Evolutionary conservation across 2,329 filamentous ascomycete species (phyloP), one percentile per base, ranked within the genome.

Genomic region (Cordyceps militaris): DNA sequence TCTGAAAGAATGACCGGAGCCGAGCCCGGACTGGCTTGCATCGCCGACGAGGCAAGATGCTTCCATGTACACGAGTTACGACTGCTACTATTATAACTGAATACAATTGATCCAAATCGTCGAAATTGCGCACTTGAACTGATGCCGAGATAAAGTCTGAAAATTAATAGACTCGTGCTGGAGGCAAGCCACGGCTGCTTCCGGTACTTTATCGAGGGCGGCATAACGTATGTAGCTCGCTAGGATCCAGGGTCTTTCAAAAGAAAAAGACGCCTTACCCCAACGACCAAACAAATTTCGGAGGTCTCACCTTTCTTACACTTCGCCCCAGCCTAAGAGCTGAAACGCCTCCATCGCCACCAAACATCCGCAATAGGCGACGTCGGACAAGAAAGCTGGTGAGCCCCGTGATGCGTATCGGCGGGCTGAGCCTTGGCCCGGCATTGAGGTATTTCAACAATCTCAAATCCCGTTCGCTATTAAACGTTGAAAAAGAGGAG

Each of bases 61-160:
- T 21, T 6, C 7, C 42, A n/a, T 16, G 14, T 19, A 34, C 28
- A 32, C 14, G 51, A 47, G 28, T 36, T 55, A 55, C 14, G 21
- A 46, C 51, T 46, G 40, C 51, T n/a, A 43, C 42, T 46, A 36
- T 34, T 44, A 46, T 26, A 55, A 26, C 36, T 46, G 40, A 44
- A 55, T 24, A 38, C 11, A 28, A 51, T 34, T 53, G 23, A 55
- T 28, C 28, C 3, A 21, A 4, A 42, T 16, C 8, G 10, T 28
- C n/a, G 10, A 21, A 28, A 6, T 32, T 32, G n/a, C 11, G 38
- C 7, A 42, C 16, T 42, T 9, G 5, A 11, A 42, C 6, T 21
- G 38, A n/a, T n/a, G n/a, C n/a, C n/a, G n/a, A n/a, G n/a, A n/a
- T n/a, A n/a, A n/a, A n/a, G n/a, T n/a, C n/a, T 42, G n/a, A 21